Base-by-base conservation (phyloP, 371 early-diverging fungal genomes). In the Mortierella sp. region DNA sequence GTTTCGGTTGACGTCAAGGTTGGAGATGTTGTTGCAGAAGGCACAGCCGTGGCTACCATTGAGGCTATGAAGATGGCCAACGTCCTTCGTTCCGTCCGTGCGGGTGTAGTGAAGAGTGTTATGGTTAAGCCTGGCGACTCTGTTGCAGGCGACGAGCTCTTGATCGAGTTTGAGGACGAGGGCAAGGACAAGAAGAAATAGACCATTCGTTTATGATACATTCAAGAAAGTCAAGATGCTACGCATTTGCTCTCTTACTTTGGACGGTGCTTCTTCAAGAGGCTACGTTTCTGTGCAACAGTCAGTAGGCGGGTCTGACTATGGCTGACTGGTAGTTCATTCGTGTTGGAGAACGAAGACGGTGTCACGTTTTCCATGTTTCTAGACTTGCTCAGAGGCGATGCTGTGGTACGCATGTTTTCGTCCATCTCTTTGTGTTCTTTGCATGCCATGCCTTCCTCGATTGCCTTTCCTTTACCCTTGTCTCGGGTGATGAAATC, bases 31-130 rank as follows among this genome's bases (percentile, higher is more conserved):
- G 89, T 96, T 3, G 83, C 87, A 3, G 91, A 95, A 79, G 98
- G 98, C 1, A 81, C 82, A 5, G 96, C 95, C 67, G 74, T 98
- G 10, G 93, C 91, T 0, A 91, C 96, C 0, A 93, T 98, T 5
- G 98, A 98, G 81, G 98, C 98, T 25, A 98, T 98, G 98, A 98
- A 98, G 83, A 98, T 98, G 98, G 96, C 97, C 67, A 96, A 98
- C 67, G 93, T 96, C 8, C 74, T 98, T 47, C 85, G 92, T 3
- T 90, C 96, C 10, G 85, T 93, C 7, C 84, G 88, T 9, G 88
- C 84, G 5, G 97, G 96, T 49, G 89, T 83, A 51, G 83, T 98
- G 66, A 93, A 91, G 79, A 88, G 88, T 37, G 86, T 98, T 17
- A 76, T 84, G 67, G 93, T 95, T 13, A 70, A 84, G 66, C 79